Percentiles rank a stretch among this genome's conserved stretches.
Conservation (phyloP, 805 yeast species). For the Saccharomyces kudriavzevii region DNA sequence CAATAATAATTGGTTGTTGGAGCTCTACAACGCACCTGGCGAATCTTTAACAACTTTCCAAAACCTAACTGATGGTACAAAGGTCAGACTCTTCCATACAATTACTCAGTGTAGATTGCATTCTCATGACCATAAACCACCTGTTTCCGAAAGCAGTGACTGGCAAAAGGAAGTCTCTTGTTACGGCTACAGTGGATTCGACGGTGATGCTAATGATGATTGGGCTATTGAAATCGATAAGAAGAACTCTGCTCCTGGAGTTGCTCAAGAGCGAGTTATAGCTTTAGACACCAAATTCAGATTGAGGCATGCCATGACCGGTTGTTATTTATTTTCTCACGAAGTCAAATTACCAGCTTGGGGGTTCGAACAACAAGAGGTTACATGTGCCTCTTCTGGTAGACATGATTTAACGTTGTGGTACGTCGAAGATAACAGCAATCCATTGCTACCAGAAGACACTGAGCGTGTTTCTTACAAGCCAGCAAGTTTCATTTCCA, state of each 20-base stretch:
- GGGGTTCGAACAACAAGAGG: constrained; percentile 83
- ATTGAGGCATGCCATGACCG: constrained; percentile 72
- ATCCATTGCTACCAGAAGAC: constrained; percentile 37
- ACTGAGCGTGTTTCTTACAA: constrained; percentile 48
- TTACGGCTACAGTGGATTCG: constrained; percentile 70
- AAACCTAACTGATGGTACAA: constrained; percentile 59
- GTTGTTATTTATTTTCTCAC: constrained; percentile 70
- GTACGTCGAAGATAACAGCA: constrained; percentile 66
- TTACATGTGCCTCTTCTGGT: constrained; percentile 70
- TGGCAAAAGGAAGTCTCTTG: constrained; percentile 80
- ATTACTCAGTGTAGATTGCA: constrained; percentile 60
- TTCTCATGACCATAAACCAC: constrained; percentile 76
- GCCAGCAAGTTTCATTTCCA: constrained; percentile 45
- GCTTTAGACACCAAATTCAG: constrained; percentile 67
- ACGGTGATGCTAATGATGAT: constrained; percentile 80
- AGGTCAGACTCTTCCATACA: constrained; percentile 58
- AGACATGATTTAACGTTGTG: constrained; percentile 51
- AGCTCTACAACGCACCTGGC: constrained; percentile 50
- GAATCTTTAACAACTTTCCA: constrained; percentile 50
- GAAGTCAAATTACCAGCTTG: constrained; percentile 69
- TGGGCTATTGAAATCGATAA: constrained; percentile 67
- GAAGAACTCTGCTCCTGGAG: constrained; percentile 40
- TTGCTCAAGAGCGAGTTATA: constrained; percentile 46
- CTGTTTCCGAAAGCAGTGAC: constrained; percentile 57
- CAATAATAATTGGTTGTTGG: constrained; percentile 67